Conservation (phyloP, 768 basidiomycete genomes). For the Megacollybia marginata region DNA sequence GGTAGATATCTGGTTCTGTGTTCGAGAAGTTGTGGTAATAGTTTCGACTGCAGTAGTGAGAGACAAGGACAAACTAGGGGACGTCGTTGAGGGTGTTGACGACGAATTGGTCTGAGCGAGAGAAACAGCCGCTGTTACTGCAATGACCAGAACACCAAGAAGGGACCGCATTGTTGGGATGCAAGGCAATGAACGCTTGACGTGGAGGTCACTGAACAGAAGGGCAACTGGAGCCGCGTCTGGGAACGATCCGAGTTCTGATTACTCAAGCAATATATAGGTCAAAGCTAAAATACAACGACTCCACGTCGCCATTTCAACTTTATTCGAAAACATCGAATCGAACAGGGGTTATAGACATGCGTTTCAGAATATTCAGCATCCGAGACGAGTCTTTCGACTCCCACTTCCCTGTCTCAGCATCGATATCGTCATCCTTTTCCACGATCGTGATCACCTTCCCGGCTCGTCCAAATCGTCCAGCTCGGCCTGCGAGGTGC, state of each 20-base stretch:
- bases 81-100: constrained; percentile 12
- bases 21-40: constrained; percentile 37
- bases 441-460: constrained; percentile 61
- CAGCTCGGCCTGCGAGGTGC: constrained; percentile 71
- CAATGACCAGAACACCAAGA: constrained; percentile 32
- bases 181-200: background rate
- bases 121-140: constrained; percentile 11
- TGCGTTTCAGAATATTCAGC: constrained; percentile 33
- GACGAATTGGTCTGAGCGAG: constrained; percentile 16
- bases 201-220: no score
- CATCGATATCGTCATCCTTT: constrained; percentile 11
- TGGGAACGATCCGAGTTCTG: no score
- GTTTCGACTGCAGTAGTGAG: constrained; percentile 48
- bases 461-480: constrained; percentile 59
- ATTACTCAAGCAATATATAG: no score
- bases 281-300: no score
- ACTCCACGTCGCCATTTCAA: background rate
- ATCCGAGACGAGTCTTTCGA: constrained; percentile 30
- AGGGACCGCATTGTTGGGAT: constrained; percentile 9
- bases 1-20: constrained; percentile 40
- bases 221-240: no score
- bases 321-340: constrained; percentile 47
- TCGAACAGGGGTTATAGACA: constrained; percentile 36
- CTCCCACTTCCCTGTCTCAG: background rate
- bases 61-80: constrained; percentile 41